Percentiles rank a stretch among this genome's conserved stretches.
phyloP scores from a whole-genome alignment of 1,284 basidiomycete genomes.

The Meira miltonrushii region DNA sequence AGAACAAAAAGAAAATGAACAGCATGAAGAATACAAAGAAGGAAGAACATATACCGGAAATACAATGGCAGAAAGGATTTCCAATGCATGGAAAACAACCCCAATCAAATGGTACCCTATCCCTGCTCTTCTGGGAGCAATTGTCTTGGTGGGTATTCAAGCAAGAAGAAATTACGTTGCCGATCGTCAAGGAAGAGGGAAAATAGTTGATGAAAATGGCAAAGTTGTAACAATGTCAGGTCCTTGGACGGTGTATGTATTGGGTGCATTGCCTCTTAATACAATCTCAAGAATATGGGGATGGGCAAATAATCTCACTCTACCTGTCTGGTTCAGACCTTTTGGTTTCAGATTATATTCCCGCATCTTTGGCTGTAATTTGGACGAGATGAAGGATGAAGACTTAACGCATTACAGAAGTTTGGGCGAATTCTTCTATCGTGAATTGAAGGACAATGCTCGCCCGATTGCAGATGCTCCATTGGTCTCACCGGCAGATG shows the following conservation, averaged over 20 bases:
- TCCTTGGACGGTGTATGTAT: slow-evolving; percentile 94
- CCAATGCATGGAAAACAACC: slow-evolving; percentile 75
- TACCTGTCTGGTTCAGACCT: slow-evolving; percentile 90
- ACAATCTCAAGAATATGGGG: slow-evolving; percentile 94
- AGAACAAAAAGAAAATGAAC: neutral
- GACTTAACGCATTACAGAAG: slow-evolving; percentile 75
- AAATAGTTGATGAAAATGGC: slow-evolving; percentile 62
- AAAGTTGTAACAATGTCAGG: slow-evolving; percentile 67
- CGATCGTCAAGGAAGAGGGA: slow-evolving; percentile 40
- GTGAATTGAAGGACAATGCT: slow-evolving; percentile 73
- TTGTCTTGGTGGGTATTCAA: slow-evolving; percentile 56
- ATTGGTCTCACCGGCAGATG: slow-evolving; percentile 87
- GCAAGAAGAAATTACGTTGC: slow-evolving; percentile 63
- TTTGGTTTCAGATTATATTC: slow-evolving; percentile 81
- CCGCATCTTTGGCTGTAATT: slow-evolving; percentile 82
- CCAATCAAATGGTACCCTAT: slow-evolving; percentile 94
- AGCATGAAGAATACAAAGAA: neutral
- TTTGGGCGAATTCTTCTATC: slow-evolving; percentile 91
- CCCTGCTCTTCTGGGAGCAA: slow-evolving; percentile 67
- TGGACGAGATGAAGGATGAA: slow-evolving; percentile 76
- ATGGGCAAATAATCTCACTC: slow-evolving; percentile 72
- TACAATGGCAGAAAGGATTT: slow-evolving; percentile 55
- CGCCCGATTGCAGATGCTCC: slow-evolving; percentile 72
- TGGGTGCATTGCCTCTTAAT: slow-evolving; percentile 87
- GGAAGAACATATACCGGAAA: slow-evolving; percentile 13